Evolutionary conservation across 768 basidiomycete genomes (phyloP).

Genomic region (Pisolithus marmoratus): DNA sequence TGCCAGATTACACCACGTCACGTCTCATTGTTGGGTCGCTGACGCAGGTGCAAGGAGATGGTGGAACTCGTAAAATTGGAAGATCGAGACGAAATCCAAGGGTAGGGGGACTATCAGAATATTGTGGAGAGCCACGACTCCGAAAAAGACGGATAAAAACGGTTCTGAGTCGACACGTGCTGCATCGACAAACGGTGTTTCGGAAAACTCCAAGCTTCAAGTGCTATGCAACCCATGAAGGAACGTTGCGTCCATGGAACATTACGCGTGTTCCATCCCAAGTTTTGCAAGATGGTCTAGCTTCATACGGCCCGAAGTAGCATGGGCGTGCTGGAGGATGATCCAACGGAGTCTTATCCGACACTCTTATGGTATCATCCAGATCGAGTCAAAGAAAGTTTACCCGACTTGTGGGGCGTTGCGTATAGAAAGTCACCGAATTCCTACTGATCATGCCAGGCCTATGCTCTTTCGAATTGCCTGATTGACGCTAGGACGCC

Average conservation of each 20-base stretch:
- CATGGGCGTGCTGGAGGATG: neutral
- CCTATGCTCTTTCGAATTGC: too few relatives aligned
- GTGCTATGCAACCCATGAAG: constrained; percentile 7
- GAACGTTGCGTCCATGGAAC: neutral
- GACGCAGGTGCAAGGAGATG: neutral
- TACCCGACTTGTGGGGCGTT: too few relatives aligned
- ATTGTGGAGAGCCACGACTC: neutral
- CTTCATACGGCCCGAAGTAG: neutral
- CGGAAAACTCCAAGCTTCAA: constrained; percentile 6
- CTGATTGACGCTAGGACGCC: too few relatives aligned
- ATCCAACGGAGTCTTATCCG: too few relatives aligned
- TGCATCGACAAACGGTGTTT: constrained; percentile 15
- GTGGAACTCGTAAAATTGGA: neutral
- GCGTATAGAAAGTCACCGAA: too few relatives aligned
- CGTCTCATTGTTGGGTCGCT: neutral
- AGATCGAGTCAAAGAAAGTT: too few relatives aligned
- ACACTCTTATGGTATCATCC: neutral
- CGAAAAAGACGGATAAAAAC: constrained; percentile 1
- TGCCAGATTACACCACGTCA: neutral
- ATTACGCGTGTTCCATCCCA: neutral
- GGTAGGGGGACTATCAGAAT: neutral
- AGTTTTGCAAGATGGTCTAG: neutral
- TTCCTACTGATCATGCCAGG: too few relatives aligned
- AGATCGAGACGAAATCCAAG: neutral
- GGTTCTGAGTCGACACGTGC: constrained; percentile 13